These are phyloP conservation scores for Henningerozyma blattae DNA, from an alignment of 805 yeast genomes.

Conservation along the genomic window DNA sequence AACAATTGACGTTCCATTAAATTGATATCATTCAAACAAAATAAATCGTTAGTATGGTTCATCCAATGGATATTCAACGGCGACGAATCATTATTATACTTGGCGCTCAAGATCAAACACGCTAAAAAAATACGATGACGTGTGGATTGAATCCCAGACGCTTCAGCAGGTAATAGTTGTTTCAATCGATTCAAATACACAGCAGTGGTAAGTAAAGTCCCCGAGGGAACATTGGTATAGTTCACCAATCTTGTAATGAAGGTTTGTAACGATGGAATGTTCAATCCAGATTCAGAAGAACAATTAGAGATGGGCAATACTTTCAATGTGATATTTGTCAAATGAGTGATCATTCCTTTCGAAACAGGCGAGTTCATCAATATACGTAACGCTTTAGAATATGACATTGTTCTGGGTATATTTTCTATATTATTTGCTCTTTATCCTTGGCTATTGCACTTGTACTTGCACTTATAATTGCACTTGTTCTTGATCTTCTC, in stretches of 20 bases:
- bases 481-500: too few species aligned
- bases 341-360: constrained; percentile 57
- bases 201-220: constrained; percentile 60
- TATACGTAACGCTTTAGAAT: constrained; percentile 38
- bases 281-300: neutral
- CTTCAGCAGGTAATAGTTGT: constrained; percentile 48
- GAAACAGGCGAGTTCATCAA: constrained; percentile 52
- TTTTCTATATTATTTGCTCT: too few species aligned
- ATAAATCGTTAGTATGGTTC: constrained; percentile 60
- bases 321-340: constrained; percentile 53
- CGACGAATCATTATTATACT: constrained; percentile 67
- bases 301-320: constrained; percentile 36
- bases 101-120: constrained; percentile 61
- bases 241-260: constrained; percentile 58
- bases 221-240: constrained; percentile 67
- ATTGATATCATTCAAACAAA: constrained; percentile 54
- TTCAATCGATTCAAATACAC: constrained; percentile 52
- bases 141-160: constrained; percentile 67
- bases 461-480: too few species aligned
- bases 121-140: constrained; percentile 66
- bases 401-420: neutral
- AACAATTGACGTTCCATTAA: constrained; percentile 70
- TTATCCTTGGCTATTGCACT: too few species aligned
- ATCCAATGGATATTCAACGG: constrained; percentile 75
- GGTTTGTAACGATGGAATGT: constrained; percentile 51